Percentiles rank a stretch among this genome's conserved stretches.
Evolutionary conservation across 345 rosid genomes (phyloP).

Genomic region (Gossypium anomalum): DNA sequence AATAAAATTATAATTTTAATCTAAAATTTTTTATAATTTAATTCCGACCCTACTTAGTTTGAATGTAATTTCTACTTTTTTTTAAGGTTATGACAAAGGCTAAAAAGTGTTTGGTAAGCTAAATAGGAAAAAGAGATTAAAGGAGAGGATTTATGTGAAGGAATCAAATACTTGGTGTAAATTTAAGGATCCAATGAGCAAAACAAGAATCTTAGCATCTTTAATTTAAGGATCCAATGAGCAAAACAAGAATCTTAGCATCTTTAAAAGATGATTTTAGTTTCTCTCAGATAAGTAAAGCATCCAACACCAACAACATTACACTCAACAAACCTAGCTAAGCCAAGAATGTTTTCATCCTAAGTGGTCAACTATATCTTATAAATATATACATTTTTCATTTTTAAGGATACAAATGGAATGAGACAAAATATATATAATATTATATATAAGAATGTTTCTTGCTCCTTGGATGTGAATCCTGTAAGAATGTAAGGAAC

Average conservation of each 20-base stretch:
- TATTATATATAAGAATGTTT: too few species aligned
- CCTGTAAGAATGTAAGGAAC: too few species aligned
- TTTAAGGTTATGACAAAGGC: too few species aligned
- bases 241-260: conserved; percentile 34
- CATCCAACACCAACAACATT: neutral
- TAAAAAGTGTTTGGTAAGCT: too few species aligned
- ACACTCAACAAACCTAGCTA: neutral
- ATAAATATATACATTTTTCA: too few species aligned
- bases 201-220: too few species aligned
- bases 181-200: too few species aligned
- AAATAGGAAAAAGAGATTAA: neutral
- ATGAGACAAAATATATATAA: neutral
- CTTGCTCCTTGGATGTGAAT: too few species aligned
- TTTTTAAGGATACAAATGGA: neutral
- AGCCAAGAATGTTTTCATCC: conserved; percentile 1
- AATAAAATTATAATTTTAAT: too few species aligned
- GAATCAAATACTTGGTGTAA: conserved; percentile 31
- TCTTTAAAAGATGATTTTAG: conserved; percentile 17
- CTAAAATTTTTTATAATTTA: too few species aligned
- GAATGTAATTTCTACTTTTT: neutral
- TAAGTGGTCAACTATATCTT: neutral
- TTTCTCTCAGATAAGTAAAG: conserved; percentile 8
- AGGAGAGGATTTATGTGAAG: conserved; percentile 17
- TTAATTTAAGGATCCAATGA: conserved; percentile 20
- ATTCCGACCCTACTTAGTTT: neutral